phyloP scores from a whole-genome alignment of 768 basidiomycete genomes.

The Trametes gibbosa region DNA sequence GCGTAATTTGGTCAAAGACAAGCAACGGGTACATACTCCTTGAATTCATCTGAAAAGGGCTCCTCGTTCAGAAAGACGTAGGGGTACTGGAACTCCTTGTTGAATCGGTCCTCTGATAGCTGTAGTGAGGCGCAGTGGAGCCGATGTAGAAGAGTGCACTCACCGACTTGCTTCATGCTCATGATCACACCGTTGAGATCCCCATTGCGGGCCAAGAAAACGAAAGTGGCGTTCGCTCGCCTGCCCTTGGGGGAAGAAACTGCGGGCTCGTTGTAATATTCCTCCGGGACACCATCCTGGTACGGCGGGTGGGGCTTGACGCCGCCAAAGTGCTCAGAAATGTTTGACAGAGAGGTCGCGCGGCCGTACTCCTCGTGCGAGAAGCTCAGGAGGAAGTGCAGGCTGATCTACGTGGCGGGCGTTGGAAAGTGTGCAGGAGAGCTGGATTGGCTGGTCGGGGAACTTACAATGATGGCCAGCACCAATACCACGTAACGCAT shows the following conservation, averaged over 20 bases:
- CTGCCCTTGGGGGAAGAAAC: constrained; percentile 21
- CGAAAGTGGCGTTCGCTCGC: constrained; percentile 56
- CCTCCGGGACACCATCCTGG: constrained; percentile 51
- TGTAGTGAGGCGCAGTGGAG: not conserved
- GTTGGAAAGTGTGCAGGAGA: not conserved
- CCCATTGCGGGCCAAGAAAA: constrained; percentile 47
- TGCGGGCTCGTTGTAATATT: constrained; percentile 25
- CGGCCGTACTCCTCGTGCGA: constrained; percentile 48
- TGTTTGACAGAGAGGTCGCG: constrained; percentile 41
- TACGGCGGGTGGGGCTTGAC: constrained; percentile 41
- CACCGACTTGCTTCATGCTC: constrained; percentile 53
- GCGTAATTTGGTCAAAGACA: constrained; percentile 22
- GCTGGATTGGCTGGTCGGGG: not conserved
- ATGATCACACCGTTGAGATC: constrained; percentile 43
- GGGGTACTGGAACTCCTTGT: constrained; percentile 65
- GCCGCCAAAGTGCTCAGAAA: constrained; percentile 31
- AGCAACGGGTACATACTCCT: constrained; percentile 39
- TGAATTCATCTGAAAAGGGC: constrained; percentile 72
- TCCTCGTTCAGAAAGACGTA: constrained; percentile 87
- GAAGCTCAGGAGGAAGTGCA: constrained; percentile 55
- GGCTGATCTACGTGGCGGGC: constrained; percentile 40
- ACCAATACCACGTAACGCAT: constrained; percentile 55
- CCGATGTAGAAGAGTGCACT: not conserved
- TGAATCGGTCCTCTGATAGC: constrained; percentile 48
- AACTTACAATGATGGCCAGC: constrained; percentile 32